Evolutionary conservation across 805 yeast species (phyloP).

Genomic region (Candida coleopterorum): DNA sequence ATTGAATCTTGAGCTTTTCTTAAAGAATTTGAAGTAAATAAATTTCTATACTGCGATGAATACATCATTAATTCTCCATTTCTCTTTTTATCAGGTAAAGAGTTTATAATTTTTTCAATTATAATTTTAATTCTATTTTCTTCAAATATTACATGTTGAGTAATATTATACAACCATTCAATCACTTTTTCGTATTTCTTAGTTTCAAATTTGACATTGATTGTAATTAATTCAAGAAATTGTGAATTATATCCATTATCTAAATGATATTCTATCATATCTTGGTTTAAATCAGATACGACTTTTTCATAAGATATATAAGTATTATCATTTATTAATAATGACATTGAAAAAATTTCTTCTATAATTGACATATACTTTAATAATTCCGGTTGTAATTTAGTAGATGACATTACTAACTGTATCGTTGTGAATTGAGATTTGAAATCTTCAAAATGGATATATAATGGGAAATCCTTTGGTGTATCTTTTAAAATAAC

Average conservation of each 20-base stretch:
- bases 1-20: slow-evolving; percentile 62
- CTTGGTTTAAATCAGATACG: slow-evolving; percentile 66
- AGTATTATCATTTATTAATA: slow-evolving; percentile 56
- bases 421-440: slow-evolving; percentile 76
- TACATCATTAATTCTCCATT: slow-evolving; percentile 59
- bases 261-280: slow-evolving; percentile 58
- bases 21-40: slow-evolving; percentile 57
- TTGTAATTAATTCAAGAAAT: slow-evolving; percentile 61
- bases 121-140: slow-evolving; percentile 63
- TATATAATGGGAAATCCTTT: slow-evolving; percentile 53
- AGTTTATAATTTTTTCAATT: slow-evolving; percentile 55
- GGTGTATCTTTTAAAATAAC: slow-evolving; percentile 29
- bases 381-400: slow-evolving; percentile 47
- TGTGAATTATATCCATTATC: slow-evolving; percentile 54
- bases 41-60: slow-evolving; percentile 52
- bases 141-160: slow-evolving; percentile 68
- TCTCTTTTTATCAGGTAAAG: slow-evolving; percentile 60
- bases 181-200: slow-evolving; percentile 64
- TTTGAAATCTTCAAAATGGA: slow-evolving; percentile 75
- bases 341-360: slow-evolving; percentile 69
- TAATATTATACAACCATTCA: slow-evolving; percentile 66
- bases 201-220: slow-evolving; percentile 57
- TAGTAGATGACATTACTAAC: slow-evolving; percentile 53
- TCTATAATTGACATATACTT: slow-evolving; percentile 61
- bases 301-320: slow-evolving; percentile 68